Conservation (phyloP, 1,284 basidiomycete genomes). For the Ceratobasidium sp. region DNA sequence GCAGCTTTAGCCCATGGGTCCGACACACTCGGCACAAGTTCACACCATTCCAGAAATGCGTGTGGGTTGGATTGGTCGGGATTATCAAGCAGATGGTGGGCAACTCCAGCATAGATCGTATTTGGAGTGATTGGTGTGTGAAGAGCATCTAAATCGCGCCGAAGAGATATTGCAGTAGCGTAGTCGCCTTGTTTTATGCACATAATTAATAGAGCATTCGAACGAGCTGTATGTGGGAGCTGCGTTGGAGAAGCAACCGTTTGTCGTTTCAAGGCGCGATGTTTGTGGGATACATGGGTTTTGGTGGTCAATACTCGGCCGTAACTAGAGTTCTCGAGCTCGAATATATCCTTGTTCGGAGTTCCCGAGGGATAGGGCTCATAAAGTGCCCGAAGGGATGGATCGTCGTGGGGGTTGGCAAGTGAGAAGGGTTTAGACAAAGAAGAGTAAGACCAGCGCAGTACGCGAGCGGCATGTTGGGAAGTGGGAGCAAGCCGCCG, state of each 20-base stretch:
- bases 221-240: constrained; percentile 12
- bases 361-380: constrained; percentile 18
- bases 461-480: neutral
- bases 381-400: constrained; percentile 31
- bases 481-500: neutral
- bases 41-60: constrained; percentile 26
- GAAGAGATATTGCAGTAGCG: constrained; percentile 27
- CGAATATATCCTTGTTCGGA: constrained; percentile 15
- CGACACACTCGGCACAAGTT: constrained; percentile 1
- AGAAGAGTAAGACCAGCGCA: constrained; percentile 9
- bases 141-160: constrained; percentile 32
- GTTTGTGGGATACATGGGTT: neutral
- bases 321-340: constrained; percentile 4
- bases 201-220: constrained; percentile 14
- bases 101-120: constrained; percentile 2
- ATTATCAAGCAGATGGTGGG: constrained; percentile 6
- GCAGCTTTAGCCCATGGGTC: constrained; percentile 15
- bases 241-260: neutral
- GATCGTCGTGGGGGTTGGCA: constrained; percentile 21
- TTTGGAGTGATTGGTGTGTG: constrained; percentile 20
- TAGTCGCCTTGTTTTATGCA: constrained; percentile 9
- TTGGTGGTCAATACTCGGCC: neutral
- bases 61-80: constrained; percentile 27
- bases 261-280: neutral
- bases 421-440: constrained; percentile 12